Conservation (phyloP, 192 early-diverging fungal genomes). For the Linnemannia elongata region DNA sequence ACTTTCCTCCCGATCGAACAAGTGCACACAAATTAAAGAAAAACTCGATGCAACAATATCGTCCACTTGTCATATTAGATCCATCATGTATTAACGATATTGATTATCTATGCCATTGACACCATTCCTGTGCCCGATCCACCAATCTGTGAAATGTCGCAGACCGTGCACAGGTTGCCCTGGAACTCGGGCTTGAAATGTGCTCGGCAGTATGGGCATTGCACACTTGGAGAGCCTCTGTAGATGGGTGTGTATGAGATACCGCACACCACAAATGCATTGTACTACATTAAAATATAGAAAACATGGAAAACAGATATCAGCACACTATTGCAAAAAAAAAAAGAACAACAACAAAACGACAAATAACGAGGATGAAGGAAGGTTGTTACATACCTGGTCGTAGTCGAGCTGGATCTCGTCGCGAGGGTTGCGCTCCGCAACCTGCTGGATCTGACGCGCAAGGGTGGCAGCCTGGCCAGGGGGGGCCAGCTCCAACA, state of each 20-base stretch:
- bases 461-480: conserved; percentile 84
- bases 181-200: conserved; percentile 88
- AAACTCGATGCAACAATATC: no score
- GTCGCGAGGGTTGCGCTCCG: conserved; percentile 85
- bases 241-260: conserved; percentile 92
- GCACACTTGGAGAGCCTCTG: conserved; percentile 80
- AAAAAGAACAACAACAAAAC: background rate
- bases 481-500: conserved; percentile 91
- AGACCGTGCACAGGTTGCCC: conserved; percentile 86
- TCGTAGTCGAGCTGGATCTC: conserved; percentile 91
- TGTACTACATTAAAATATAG: conserved; percentile 66
- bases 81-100: no score
- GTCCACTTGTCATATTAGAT: no score
- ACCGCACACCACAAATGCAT: conserved; percentile 92
- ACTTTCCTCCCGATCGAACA: no score
- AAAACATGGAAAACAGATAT: background rate
- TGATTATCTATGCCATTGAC: conserved; percentile 3
- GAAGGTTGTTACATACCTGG: conserved; percentile 54
- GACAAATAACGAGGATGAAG: background rate
- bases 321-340: background rate
- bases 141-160: conserved; percentile 89
- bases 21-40: no score
- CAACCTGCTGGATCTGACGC: conserved; percentile 79
- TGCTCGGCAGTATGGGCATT: conserved; percentile 92
- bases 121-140: conserved; percentile 81